Base-by-base conservation (phyloP, 345 rosid genomes). In the Eucalyptus dawsonii region DNA sequence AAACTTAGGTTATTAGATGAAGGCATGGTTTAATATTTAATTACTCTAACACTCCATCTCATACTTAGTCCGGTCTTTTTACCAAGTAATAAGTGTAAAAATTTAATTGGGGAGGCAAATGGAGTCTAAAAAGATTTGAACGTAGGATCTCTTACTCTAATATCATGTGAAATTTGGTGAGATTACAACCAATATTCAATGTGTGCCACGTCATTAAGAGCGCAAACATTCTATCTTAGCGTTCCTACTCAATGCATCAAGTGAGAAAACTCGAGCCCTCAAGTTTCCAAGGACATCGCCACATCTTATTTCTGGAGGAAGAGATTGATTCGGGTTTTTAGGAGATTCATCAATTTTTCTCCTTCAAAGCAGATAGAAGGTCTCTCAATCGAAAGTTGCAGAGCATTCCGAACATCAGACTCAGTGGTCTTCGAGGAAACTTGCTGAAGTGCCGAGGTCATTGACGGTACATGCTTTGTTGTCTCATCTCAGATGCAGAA, bases 81-180 rank as follows among this genome's bases (percentile, higher is more conserved):
- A 53, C 24, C 56, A 53, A 53, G 10, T 53, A 53, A 53, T 3
- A 19, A 53, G 24, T 4, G 0, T 53, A 19, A 17, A 53, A 53
- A 53, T 17, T 51, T 51, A 51, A 51, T 51, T 53, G 56, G 56
- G 10, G 2, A 53, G 56, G 10, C 25, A 19, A 19, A 19, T 53
- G 5, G 10, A 19, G 25, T 0, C 2, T 53, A 3, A 19, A 53
- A 53, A 53, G 58, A 53, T 53, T 53, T 0, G 5, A 53, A 53
- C 0, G 0, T 53, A 53, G 2, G 2, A 53, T 53, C 11, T 53
- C 1, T 0, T 19, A 0, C 2, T 53, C 2, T 8, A 19, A 53
- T 53, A 19, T 19, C 2, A 53, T 8, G 5, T 53, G 11, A 53
- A 53, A 19, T 19, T 53, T 53, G 11, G 25, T 53, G 11, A 53